Evolutionary conservation across 768 basidiomycete species (phyloP).

Genomic region (Filobasidium wieringae): DNA sequence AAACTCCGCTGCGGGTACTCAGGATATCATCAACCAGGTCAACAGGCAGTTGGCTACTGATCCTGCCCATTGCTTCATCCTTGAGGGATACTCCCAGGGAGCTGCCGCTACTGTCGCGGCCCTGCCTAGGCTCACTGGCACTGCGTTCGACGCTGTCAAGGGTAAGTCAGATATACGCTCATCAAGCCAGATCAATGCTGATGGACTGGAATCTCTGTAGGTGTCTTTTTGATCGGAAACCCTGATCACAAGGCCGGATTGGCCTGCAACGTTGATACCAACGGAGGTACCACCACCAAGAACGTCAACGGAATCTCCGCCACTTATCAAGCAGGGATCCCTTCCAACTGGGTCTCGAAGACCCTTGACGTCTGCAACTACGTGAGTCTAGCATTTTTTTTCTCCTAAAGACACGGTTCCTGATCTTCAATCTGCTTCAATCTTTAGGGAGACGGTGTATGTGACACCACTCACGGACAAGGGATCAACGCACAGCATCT

Average conservation of each 20-base stretch:
- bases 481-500: slow-evolving; percentile 32
- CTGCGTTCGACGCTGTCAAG: slow-evolving; percentile 18
- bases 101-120: slow-evolving; percentile 20
- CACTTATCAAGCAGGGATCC: slow-evolving; percentile 8
- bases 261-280: slow-evolving; percentile 17
- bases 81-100: slow-evolving; percentile 21
- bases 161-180: too few species aligned
- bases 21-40: slow-evolving; percentile 14
- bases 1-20: slow-evolving; percentile 14
- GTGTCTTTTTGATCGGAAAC: slow-evolving; percentile 21
- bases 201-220: too few species aligned
- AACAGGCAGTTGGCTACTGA: slow-evolving; percentile 2
- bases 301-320: slow-evolving; percentile 15
- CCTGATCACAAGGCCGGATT: slow-evolving; percentile 15
- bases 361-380: slow-evolving; percentile 17
- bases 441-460: slow-evolving; percentile 15
- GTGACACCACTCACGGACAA: slow-evolving; percentile 21
- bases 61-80: slow-evolving; percentile 14
- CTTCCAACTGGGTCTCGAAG: slow-evolving; percentile 16
- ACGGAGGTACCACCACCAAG: slow-evolving; percentile 16
- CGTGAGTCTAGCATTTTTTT: slow-evolving; percentile 1
- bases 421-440: background rate
- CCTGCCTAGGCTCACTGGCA: slow-evolving; percentile 5
- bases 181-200: too few species aligned
- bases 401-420: background rate